Evolutionary conservation across 192 early-diverging fungal genomes (phyloP).

Genomic region (Coemansia javaensis): DNA sequence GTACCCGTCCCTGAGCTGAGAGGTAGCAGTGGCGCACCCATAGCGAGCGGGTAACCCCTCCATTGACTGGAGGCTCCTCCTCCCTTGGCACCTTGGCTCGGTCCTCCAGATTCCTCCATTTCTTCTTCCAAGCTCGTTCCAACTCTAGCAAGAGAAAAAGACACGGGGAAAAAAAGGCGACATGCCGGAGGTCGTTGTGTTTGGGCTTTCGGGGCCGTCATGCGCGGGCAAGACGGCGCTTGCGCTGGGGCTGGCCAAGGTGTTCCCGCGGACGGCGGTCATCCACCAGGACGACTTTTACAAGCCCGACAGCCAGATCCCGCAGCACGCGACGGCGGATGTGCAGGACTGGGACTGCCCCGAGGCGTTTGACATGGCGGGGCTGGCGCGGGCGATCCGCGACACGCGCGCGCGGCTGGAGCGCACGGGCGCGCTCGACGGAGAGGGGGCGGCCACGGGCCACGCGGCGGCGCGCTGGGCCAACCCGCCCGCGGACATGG

Average conservation of each 20-base stretch:
- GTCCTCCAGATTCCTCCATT: too few relatives aligned
- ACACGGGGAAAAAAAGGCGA: too few relatives aligned
- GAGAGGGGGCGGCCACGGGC: neutral
- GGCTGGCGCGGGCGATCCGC: constrained; percentile 11
- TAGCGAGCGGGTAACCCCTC: too few relatives aligned
- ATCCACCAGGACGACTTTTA: constrained; percentile 78
- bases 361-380: constrained; percentile 58
- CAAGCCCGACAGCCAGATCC: constrained; percentile 63
- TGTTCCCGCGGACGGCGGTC: constrained; percentile 57
- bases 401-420: constrained; percentile 5
- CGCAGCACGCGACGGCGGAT: constrained; percentile 52
- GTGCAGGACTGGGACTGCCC: constrained; percentile 79
- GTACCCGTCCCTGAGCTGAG: too few relatives aligned
- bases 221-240: constrained; percentile 72
- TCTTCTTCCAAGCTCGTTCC: too few relatives aligned
- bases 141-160: too few relatives aligned
- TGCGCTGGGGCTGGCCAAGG: constrained; percentile 52
- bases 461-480: constrained; percentile 43
- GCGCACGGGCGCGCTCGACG: neutral
- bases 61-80: too few relatives aligned
- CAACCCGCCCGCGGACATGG: constrained; percentile 36
- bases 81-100: too few relatives aligned
- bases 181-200: constrained; percentile 19
- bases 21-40: too few relatives aligned
- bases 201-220: constrained; percentile 59